These are phyloP conservation scores for Angophora floribunda DNA, from an alignment of 345 rosid genomes.

Conservation along the genomic window DNA sequence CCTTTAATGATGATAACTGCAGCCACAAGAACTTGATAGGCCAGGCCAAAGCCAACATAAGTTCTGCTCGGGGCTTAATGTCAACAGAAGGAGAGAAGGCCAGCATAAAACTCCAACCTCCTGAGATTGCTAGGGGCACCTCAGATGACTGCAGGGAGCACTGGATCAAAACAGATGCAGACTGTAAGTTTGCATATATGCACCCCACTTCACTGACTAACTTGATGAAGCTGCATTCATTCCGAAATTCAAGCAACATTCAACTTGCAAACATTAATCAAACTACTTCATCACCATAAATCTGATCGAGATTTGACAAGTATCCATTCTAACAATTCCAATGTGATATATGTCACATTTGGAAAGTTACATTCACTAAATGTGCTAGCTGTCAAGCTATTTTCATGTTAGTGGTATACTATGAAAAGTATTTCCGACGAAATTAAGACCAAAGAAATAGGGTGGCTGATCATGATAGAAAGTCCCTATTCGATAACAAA, in stretches of 20 bases:
- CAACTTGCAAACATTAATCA: neutral
- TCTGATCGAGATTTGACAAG: neutral
- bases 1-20: constrained; percentile 3
- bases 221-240: neutral
- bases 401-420: neutral
- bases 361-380: neutral
- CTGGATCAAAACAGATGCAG: constrained; percentile 93
- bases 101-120: constrained; percentile 23
- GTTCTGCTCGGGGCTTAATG: constrained; percentile 10
- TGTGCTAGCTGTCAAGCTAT: neutral
- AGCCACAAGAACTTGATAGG: constrained; percentile 6
- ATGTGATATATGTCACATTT: neutral
- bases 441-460: neutral
- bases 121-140: constrained; percentile 13
- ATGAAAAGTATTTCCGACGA: neutral
- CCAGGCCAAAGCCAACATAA: constrained; percentile 9
- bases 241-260: neutral
- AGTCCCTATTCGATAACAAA: neutral
- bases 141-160: constrained; percentile 41
- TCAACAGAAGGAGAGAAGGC: constrained; percentile 14
- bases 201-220: neutral
- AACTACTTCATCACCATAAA: neutral
- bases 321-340: neutral
- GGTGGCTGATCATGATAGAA: neutral
- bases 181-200: constrained; percentile 52